A percentile compares a stretch with the other conserved stretches of the same genome.
Evolutionary conservation across 2,329 filamentous ascomycete species (phyloP).

Genomic region (Eutypella sp.): DNA sequence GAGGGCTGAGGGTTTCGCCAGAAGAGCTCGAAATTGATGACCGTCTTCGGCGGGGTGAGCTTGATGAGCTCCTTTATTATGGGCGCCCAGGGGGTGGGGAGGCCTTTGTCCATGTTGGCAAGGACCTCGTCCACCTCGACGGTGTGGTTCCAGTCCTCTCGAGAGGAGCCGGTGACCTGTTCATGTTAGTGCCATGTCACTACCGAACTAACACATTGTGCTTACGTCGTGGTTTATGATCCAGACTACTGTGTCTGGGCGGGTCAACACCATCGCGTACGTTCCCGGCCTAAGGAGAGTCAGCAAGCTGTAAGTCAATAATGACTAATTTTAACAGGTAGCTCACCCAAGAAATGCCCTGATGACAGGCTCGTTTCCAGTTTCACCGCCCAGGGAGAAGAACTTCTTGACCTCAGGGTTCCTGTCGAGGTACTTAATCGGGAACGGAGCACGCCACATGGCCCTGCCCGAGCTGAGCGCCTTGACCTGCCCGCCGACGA

Average conservation of each 20-base stretch:
- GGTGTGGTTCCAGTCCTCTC: slow-evolving; percentile 33
- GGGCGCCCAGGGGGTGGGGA: slow-evolving; percentile 26
- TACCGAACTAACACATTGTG: too few species aligned
- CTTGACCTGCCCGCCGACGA: slow-evolving; percentile 36
- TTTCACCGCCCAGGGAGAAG: slow-evolving; percentile 36
- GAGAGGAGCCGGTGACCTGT: slow-evolving; percentile 30
- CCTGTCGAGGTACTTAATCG: slow-evolving; percentile 34
- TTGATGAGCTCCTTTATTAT: slow-evolving; percentile 31
- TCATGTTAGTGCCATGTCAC: slow-evolving; percentile 4
- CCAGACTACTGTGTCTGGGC: slow-evolving; percentile 31
- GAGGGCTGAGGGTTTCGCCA: slow-evolving; percentile 35
- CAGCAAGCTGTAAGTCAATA: slow-evolving; percentile 3
- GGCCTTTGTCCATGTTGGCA: slow-evolving; percentile 30
- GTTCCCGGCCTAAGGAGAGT: slow-evolving; percentile 33
- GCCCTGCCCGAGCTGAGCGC: slow-evolving; percentile 38
- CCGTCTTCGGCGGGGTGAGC: slow-evolving; percentile 25
- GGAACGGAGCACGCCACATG: slow-evolving; percentile 39
- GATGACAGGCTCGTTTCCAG: slow-evolving; percentile 37
- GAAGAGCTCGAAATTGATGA: slow-evolving; percentile 36
- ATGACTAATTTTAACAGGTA: slow-evolving; percentile 16
- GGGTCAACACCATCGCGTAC: slow-evolving; percentile 30
- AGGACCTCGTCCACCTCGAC: slow-evolving; percentile 31
- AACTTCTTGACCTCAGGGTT: slow-evolving; percentile 33
- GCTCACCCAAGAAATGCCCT: slow-evolving; percentile 43
- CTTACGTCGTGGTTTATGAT: slow-evolving; percentile 34